Conservation (phyloP, 768 basidiomycete genomes). For the Lactarius evosmus region DNA sequence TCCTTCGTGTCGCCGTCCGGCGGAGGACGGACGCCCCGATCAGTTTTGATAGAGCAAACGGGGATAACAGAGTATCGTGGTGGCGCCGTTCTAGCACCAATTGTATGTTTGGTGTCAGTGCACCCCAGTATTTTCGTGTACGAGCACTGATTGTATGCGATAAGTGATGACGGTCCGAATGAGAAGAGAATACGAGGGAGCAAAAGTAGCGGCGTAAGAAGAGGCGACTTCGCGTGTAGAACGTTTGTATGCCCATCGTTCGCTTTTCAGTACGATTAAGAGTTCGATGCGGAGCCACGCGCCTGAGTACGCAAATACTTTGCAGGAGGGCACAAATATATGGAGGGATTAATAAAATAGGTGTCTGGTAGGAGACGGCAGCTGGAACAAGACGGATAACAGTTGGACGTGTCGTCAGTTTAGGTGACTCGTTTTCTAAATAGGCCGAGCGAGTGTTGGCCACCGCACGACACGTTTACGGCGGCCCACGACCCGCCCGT, state of each 20-base stretch:
- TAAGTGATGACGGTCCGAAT: not conserved
- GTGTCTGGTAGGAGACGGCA: conserved; percentile 4
- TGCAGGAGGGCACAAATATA: conserved; percentile 13
- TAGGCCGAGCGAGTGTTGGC: conserved; percentile 65
- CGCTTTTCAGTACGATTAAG: not conserved
- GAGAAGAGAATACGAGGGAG: not conserved
- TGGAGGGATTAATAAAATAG: conserved; percentile 22
- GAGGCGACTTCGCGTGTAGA: not conserved
- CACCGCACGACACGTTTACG: conserved; percentile 65
- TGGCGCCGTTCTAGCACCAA: too few relatives aligned
- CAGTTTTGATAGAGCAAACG: not conserved
- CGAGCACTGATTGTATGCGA: not conserved
- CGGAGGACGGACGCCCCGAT: not conserved
- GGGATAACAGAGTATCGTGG: not conserved
- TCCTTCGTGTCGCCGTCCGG: not conserved
- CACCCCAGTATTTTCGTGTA: not conserved
- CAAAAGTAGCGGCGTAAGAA: not conserved
- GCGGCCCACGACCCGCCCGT: conserved; percentile 72
- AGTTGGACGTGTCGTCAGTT: not conserved
- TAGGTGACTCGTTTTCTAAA: conserved; percentile 26
- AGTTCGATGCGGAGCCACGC: not conserved
- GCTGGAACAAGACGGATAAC: not conserved
- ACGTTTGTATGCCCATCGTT: too few relatives aligned
- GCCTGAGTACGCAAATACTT: conserved; percentile 6
- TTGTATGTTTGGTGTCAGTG: not conserved